Evolutionary conservation across 768 basidiomycete species (phyloP), one percentile per base, ranked within the genome.

Genomic region (Xerocomellus amylosporus): DNA sequence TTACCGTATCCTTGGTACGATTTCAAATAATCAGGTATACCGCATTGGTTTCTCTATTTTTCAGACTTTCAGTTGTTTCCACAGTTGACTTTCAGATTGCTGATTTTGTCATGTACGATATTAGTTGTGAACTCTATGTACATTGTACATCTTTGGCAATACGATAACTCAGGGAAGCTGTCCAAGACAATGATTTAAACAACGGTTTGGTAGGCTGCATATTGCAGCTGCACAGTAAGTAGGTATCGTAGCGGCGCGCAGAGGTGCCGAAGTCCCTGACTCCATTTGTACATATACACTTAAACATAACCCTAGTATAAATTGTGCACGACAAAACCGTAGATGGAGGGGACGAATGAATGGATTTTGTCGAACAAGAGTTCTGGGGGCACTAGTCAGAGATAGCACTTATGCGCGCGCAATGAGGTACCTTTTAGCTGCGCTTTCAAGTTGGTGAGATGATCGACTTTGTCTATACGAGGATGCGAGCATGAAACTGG

Each of bases 291-390:
- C n/a, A n/a, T n/a, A n/a, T n/a, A n/a, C n/a, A n/a, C n/a, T n/a
- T n/a, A n/a, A n/a, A n/a, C n/a, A n/a, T n/a, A n/a, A n/a, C n/a
- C n/a, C n/a, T n/a, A n/a, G n/a, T n/a, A n/a, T n/a, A n/a, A n/a
- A n/a, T n/a, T n/a, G n/a, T n/a, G n/a, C n/a, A n/a, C n/a, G n/a
- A n/a, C n/a, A n/a, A n/a, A n/a, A n/a, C n/a, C n/a, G n/a, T n/a
- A n/a, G 63, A 88, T 83, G 45, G 81, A 75, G 13, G 88, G 84
- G 53, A 76, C 73, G 67, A 94, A 91, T 13, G 83, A 83, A 61
- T 87, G 77, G 56, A 95, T 88, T 74, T 96, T 92, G 46, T 89
- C 85, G 66, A 86, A 94, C 26, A 93, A 76, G 47, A 93, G 79
- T 65, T 88, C 84, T 75, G 59, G 31, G 49, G 6, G 40, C 4